Evolutionary conservation across 1,284 basidiomycete genomes (phyloP).

Genomic region (Ceratobasidium sp.): DNA sequence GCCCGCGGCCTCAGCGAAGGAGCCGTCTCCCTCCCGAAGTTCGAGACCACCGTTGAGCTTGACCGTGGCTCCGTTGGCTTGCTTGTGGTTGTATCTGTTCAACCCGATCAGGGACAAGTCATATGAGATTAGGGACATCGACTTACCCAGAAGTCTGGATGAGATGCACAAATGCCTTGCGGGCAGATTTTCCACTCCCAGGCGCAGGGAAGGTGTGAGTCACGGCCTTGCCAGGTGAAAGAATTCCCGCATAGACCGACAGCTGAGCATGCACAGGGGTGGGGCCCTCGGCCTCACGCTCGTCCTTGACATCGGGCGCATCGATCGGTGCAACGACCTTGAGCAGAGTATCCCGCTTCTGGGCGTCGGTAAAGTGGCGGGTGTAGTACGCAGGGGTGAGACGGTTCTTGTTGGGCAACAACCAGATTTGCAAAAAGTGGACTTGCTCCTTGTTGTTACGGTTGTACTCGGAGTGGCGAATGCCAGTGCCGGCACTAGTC

Average conservation of each 20-base stretch:
- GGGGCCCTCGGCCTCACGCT: slow-evolving; percentile 72
- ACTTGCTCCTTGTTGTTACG: slow-evolving; percentile 49
- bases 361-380: slow-evolving; percentile 80
- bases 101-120: neutral
- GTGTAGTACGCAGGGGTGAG: slow-evolving; percentile 82
- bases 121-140: neutral
- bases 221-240: slow-evolving; percentile 62
- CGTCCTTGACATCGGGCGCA: slow-evolving; percentile 59
- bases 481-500: slow-evolving; percentile 87
- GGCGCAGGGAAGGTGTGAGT: slow-evolving; percentile 55
- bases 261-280: slow-evolving; percentile 70
- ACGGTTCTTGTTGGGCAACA: slow-evolving; percentile 62
- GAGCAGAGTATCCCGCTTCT: slow-evolving; percentile 74
- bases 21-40: slow-evolving; percentile 39
- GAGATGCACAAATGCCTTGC: slow-evolving; percentile 40
- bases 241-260: slow-evolving; percentile 69
- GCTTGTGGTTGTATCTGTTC: slow-evolving; percentile 28
- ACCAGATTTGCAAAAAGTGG: slow-evolving; percentile 92
- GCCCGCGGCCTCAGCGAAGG: slow-evolving; percentile 18
- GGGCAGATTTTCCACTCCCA: slow-evolving; percentile 12
- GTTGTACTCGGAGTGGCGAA: slow-evolving; percentile 74
- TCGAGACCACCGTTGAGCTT: slow-evolving; percentile 39
- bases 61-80: slow-evolving; percentile 11
- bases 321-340: slow-evolving; percentile 74
- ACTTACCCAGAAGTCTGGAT: slow-evolving; percentile 42